Evolutionary conservation across 345 rosid species (phyloP), one percentile per base, ranked within the genome.

Genomic region (Eucalyptus dawsonii): DNA sequence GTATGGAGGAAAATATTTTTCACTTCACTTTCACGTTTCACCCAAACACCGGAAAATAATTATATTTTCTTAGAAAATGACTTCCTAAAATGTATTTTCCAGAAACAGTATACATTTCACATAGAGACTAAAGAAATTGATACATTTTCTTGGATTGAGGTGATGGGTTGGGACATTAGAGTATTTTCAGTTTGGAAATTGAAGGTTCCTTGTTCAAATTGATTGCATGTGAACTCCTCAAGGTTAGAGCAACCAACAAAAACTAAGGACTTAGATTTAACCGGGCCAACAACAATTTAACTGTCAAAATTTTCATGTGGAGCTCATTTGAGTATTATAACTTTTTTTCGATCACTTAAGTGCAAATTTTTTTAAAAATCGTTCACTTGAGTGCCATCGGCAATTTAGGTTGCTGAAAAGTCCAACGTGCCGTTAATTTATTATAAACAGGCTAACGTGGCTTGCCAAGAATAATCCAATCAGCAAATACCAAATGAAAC

Each of bases 11-110:
- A 53, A 19, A 53, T 53, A 19, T 53, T 19, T 53, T 53, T 53
- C 10, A 19, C 1, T 19, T 53, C 5, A 53, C 58, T 53, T 53
- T 53, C 25, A 53, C 5, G 0, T 53, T 53, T 53, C 5, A 21
- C 5, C 25, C 0, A 9, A 53, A 53, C 0, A 53, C 2, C 2
- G 1, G 1, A 53, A 53, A 53, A 8, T 53, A 53, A 21, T 53
- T 53, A 21, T 4, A 4, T 53, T 53, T 53, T 53, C 11, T 53
- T 53, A 53, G 2, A 53, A 53, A 53, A 21, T 53, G 0, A 53
- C 11, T 53, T 53, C 1, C 0, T 53, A 1, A 21, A 53, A 53
- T 4, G 2, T 53, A 53, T 21, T 53, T 53, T 53, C 0, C 1
- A 8, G 0, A 53, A 53, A 53, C 0, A 1, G 58, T 4, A 53